Conservation (phyloP, 176 grass and related monocot genomes). For the Lolium perenne region DNA sequence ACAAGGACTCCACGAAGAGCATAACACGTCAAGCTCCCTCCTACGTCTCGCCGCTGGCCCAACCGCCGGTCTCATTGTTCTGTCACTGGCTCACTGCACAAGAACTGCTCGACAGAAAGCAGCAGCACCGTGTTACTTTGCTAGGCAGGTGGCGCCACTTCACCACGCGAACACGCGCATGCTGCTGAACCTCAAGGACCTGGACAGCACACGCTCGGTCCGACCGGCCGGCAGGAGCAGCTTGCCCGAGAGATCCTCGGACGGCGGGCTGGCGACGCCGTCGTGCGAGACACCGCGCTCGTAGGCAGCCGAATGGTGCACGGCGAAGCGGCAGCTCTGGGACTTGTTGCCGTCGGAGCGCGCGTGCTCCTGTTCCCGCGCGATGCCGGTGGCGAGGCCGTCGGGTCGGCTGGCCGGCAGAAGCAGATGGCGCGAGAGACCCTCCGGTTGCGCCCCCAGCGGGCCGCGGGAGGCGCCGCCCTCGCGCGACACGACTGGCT, state of each 20-base stretch:
- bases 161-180: slow-evolving; percentile 37
- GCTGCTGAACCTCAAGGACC: slow-evolving; percentile 34
- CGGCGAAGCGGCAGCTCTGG: slow-evolving; percentile 49
- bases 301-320: slow-evolving; percentile 16
- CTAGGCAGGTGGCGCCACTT: slow-evolving; percentile 1
- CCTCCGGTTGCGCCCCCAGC: neutral
- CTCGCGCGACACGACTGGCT: neutral
- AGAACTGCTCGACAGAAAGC: neutral
- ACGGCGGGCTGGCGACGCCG: neutral
- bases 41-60: too few relatives aligned
- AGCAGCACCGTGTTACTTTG: neutral
- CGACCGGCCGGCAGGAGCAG: neutral
- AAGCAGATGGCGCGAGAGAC: neutral
- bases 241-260: neutral
- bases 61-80: neutral
- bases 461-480: neutral
- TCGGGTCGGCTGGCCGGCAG: neutral
- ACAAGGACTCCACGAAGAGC: too few relatives aligned
- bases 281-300: slow-evolving; percentile 17
- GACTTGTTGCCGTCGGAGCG: neutral
- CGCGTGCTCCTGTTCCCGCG: neutral
- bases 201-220: slow-evolving; percentile 21
- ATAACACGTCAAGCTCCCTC: too few relatives aligned
- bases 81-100: neutral
- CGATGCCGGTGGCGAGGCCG: neutral